Percentiles rank a stretch among this genome's conserved stretches.
Evolutionary conservation across 305 asterid genomes (phyloP).

Genomic region (Plantago coronopus): DNA sequence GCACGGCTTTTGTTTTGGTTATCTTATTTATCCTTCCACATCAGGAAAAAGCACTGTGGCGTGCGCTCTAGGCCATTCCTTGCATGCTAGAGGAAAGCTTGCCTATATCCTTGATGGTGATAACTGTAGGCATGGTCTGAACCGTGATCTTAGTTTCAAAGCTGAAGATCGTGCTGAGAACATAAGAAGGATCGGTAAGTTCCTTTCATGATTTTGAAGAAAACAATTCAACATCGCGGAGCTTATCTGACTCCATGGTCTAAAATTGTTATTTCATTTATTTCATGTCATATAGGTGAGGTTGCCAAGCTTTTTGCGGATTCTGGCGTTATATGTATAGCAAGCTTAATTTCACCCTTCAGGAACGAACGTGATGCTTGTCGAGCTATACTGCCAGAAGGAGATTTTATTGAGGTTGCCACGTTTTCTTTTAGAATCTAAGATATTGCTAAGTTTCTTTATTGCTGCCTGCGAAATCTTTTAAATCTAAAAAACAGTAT

Average conservation of each 20-base stretch:
- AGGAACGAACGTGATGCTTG: conserved; percentile 91
- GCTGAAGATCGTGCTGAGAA: conserved; percentile 96
- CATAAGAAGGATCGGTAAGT: conserved; percentile 86
- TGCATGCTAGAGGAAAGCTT: conserved; percentile 89
- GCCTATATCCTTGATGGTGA: conserved; percentile 95
- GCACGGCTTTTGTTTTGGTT: conserved; percentile 10
- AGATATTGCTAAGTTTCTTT: conserved; percentile 14
- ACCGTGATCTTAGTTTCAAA: conserved; percentile 76
- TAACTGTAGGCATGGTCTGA: conserved; percentile 94
- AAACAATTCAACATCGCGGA: background rate
- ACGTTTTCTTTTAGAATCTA: conserved; percentile 13
- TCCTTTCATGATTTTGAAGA: conserved; percentile 15
- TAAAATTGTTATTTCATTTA: conserved; percentile 9
- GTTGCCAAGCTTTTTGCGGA: conserved; percentile 98
- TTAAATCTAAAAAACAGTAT: background rate
- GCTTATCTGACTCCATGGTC: conserved; percentile 4
- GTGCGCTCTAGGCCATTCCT: conserved; percentile 69
- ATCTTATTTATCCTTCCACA: conserved; percentile 26
- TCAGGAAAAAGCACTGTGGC: conserved; percentile 99
- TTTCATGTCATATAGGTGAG: conserved; percentile 54
- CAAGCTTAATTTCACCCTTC: conserved; percentile 95
- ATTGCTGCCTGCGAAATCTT: conserved; percentile 10
- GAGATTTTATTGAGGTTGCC: conserved; percentile 88
- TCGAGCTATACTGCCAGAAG: conserved; percentile 72
- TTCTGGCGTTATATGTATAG: conserved; percentile 95